phyloP scores from a whole-genome alignment of 2,329 filamentous ascomycete genomes.

The Blastomyces gilchristii region DNA sequence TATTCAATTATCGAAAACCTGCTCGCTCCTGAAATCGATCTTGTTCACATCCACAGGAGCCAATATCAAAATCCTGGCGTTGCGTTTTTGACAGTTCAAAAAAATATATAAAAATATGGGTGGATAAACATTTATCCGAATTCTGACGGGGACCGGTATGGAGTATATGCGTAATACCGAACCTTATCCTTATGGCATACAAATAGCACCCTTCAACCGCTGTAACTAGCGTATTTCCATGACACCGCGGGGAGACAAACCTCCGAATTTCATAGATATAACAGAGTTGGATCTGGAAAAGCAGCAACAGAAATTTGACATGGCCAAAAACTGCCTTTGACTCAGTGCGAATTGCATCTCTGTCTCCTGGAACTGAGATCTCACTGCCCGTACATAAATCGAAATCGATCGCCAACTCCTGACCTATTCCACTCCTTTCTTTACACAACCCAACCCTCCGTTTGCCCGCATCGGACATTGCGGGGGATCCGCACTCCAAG shows the following conservation, averaged over 20 bases:
- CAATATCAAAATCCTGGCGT: not conserved
- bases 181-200: not conserved
- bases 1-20: not conserved
- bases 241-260: no score
- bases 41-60: no score
- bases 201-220: no score
- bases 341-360: not conserved
- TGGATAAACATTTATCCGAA: not conserved
- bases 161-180: not conserved
- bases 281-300: not conserved
- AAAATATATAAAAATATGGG: not conserved
- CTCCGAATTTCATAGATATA: conserved; percentile 6
- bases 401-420: not conserved
- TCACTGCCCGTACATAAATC: not conserved
- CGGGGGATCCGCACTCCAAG: not conserved
- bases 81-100: not conserved
- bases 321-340: not conserved
- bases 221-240: not conserved
- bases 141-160: no score
- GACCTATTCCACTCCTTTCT: not conserved
- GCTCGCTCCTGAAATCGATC: not conserved
- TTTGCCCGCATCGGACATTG: not conserved
- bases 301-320: no score
- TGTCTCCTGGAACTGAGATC: not conserved
- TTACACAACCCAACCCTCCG: no score